phyloP scores from a whole-genome alignment of 2,329 filamentous ascomycete species.

The Colletotrichum sp. region DNA sequence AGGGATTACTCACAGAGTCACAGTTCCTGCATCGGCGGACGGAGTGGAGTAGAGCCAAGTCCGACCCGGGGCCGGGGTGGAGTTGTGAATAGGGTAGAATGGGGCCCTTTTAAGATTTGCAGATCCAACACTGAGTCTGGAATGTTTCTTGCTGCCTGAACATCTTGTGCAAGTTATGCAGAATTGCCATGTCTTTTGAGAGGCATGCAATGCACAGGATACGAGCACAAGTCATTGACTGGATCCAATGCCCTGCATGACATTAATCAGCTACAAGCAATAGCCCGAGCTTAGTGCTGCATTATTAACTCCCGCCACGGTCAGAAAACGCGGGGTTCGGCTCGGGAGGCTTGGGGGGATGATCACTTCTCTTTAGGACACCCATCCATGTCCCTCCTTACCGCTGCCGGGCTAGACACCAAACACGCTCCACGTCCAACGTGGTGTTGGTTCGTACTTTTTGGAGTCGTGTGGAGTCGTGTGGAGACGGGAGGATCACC shows the following conservation, averaged over 20 bases:
- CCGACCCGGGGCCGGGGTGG: slow-evolving; percentile 12
- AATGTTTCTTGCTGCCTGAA: neutral
- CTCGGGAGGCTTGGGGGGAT: neutral
- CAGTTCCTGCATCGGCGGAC: slow-evolving; percentile 19
- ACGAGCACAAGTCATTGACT: neutral
- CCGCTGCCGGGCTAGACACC: neutral
- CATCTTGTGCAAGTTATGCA: neutral
- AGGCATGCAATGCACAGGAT: neutral
- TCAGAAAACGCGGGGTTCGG: slow-evolving; percentile 15
- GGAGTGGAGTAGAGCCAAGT: slow-evolving; percentile 3
- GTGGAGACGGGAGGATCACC: slow-evolving; percentile 16
- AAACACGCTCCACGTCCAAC: neutral
- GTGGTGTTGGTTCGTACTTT: neutral
- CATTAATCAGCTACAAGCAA: neutral
- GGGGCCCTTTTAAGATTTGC: neutral
- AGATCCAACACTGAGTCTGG: neutral
- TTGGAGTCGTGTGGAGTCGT: neutral
- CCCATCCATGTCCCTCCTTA: neutral
- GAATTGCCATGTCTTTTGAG: neutral
- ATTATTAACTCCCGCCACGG: neutral
- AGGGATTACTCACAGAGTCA: slow-evolving; percentile 17
- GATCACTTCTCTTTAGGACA: neutral
- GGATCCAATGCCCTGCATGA: neutral
- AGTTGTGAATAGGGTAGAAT: neutral
- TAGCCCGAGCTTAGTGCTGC: neutral